Evolutionary conservation across 2,329 filamentous ascomycete species (phyloP).

Genomic region (Furcasterigmium sp.): DNA sequence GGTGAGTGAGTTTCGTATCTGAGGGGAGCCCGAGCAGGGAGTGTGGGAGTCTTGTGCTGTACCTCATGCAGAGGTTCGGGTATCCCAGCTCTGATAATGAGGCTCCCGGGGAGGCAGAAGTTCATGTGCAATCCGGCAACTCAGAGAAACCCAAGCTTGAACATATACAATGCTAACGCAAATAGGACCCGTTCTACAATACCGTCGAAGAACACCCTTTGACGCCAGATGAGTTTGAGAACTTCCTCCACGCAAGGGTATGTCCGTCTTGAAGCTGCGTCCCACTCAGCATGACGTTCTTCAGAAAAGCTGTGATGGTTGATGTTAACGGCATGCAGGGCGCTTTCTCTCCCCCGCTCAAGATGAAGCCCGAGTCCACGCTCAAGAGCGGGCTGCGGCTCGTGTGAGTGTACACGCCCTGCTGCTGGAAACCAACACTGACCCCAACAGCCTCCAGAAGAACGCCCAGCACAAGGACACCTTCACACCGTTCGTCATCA

Average conservation of each 20-base stretch:
- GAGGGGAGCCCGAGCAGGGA: too few relatives aligned
- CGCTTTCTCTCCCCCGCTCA: slow-evolving; percentile 42
- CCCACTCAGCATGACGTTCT: neutral
- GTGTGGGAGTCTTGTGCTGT: too few relatives aligned
- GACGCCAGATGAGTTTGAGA: slow-evolving; percentile 50
- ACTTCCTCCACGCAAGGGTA: slow-evolving; percentile 48
- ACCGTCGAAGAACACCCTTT: slow-evolving; percentile 46
- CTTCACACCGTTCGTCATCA: slow-evolving; percentile 50
- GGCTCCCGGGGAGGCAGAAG: too few relatives aligned
- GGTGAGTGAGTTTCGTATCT: slow-evolving; percentile 35
- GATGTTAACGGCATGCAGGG: slow-evolving; percentile 31
- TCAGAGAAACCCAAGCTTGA: too few relatives aligned
- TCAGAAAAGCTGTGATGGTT: neutral
- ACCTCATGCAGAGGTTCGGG: too few relatives aligned
- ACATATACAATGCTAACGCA: too few relatives aligned
- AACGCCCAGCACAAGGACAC: slow-evolving; percentile 53
- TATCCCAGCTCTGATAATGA: too few relatives aligned
- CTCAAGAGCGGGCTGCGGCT: slow-evolving; percentile 48
- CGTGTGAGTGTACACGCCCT: slow-evolving; percentile 37
- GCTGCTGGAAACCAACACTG: neutral
- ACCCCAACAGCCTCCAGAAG: slow-evolving; percentile 43
- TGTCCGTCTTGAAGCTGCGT: too few relatives aligned
- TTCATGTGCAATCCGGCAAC: too few relatives aligned
- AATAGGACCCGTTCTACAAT: slow-evolving; percentile 48
- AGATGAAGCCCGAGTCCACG: slow-evolving; percentile 34